Conservation (phyloP, 2,329 filamentous ascomycete genomes). For the Fusarium protoensiforme region DNA sequence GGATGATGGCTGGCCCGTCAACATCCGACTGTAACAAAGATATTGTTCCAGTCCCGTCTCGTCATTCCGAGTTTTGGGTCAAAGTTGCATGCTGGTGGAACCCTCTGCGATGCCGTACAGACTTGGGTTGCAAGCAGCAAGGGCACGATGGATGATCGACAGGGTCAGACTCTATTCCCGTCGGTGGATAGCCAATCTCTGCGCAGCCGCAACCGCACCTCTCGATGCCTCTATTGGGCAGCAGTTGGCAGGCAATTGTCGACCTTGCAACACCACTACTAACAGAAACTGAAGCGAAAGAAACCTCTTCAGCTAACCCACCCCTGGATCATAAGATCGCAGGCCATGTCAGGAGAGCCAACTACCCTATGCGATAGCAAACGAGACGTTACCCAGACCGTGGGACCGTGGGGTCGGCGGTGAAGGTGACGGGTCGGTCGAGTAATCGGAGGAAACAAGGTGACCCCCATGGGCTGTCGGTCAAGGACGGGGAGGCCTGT, state of each 20-base stretch:
- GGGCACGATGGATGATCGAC: conserved; percentile 1
- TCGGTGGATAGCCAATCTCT: conserved; percentile 10
- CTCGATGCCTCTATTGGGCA: neutral
- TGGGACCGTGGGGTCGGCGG: conserved; percentile 31
- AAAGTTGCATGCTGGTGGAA: conserved; percentile 14
- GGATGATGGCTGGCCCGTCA: neutral
- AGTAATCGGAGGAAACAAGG: conserved; percentile 24
- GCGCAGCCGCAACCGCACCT: conserved; percentile 2
- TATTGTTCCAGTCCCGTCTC: conserved; percentile 3
- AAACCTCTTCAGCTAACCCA: neutral
- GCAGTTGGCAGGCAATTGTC: neutral
- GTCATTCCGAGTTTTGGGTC: conserved; percentile 4
- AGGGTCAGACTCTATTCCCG: conserved; percentile 8
- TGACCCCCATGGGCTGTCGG: conserved; percentile 25
- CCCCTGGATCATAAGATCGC: conserved; percentile 25
- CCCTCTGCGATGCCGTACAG: conserved; percentile 10
- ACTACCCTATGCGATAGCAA: conserved; percentile 15
- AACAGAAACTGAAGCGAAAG: conserved; percentile 7
- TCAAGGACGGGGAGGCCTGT: conserved; percentile 24
- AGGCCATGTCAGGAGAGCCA: conserved; percentile 13
- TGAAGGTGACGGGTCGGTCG: conserved; percentile 17
- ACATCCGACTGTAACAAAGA: neutral
- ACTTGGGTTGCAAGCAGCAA: conserved; percentile 9
- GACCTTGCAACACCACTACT: neutral
- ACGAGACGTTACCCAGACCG: conserved; percentile 15